These are phyloP conservation scores for Metschnikowia reukaufii DNA, from an alignment of 805 yeast genomes.

Conservation along the genomic window DNA sequence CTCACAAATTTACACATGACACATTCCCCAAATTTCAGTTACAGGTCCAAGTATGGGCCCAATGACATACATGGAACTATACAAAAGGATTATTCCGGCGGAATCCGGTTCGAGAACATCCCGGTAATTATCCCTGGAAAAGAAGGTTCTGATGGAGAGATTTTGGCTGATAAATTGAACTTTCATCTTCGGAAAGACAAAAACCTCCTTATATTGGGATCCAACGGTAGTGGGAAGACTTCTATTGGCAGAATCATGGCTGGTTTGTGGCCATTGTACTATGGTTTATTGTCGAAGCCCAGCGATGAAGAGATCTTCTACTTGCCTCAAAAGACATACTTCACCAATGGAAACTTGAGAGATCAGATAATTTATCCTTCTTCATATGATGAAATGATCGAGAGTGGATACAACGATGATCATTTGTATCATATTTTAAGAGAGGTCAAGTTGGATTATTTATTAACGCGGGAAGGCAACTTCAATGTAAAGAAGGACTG, in stretches of 20 bases:
- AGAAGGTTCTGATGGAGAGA: constrained; percentile 60
- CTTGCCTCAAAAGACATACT: constrained; percentile 85
- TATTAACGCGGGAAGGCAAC: constrained; percentile 64
- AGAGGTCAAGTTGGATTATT: constrained; percentile 78
- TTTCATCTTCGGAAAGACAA: constrained; percentile 61
- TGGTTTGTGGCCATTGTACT: constrained; percentile 88
- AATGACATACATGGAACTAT: constrained; percentile 75
- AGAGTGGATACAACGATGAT: constrained; percentile 67
- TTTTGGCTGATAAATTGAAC: constrained; percentile 56
- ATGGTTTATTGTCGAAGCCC: constrained; percentile 81
- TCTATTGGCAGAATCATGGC: constrained; percentile 81
- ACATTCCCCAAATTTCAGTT: constrained; percentile 60
- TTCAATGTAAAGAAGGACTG: constrained; percentile 64
- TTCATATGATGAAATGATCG: constrained; percentile 74
- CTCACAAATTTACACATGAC: constrained; percentile 79
- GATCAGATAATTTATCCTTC: constrained; percentile 91
- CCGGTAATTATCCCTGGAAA: constrained; percentile 77
- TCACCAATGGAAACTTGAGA: constrained; percentile 77
- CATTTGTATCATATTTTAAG: constrained; percentile 64
- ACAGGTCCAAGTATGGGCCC: constrained; percentile 43
- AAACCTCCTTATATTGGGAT: constrained; percentile 76
- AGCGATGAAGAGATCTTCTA: constrained; percentile 65
- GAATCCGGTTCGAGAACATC: constrained; percentile 79
- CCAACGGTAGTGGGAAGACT: constrained; percentile 89
- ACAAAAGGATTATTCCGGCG: constrained; percentile 66